phyloP scores from a whole-genome alignment of 192 early-diverging fungal species.

The Phlyctochytrium planicorne region DNA sequence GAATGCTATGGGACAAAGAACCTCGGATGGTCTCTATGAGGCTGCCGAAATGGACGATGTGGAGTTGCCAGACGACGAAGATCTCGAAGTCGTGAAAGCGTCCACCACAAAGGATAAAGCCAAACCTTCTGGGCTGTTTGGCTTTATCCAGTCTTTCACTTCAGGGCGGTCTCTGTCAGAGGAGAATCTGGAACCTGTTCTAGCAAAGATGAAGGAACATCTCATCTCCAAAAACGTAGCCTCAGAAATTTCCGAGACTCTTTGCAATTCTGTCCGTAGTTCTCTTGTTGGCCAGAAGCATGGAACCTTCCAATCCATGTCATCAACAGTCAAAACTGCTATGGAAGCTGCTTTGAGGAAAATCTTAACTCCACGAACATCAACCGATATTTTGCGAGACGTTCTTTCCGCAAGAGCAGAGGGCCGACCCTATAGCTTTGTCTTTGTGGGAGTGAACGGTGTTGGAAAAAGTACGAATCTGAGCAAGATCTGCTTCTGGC shows the following conservation, averaged over 20 bases:
- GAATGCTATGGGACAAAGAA: constrained; percentile 11
- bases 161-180: constrained; percentile 60
- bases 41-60: constrained; percentile 61
- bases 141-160: constrained; percentile 39
- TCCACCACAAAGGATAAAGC: background rate
- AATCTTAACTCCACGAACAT: constrained; percentile 85
- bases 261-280: constrained; percentile 75
- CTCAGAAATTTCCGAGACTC: constrained; percentile 77
- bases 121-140: constrained; percentile 28
- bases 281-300: constrained; percentile 74
- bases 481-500: constrained; percentile 93
- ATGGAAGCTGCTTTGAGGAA: constrained; percentile 84
- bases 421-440: constrained; percentile 81
- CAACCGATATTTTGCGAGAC: constrained; percentile 88
- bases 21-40: constrained; percentile 58
- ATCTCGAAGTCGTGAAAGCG: constrained; percentile 48
- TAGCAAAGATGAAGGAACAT: constrained; percentile 90
- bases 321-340: constrained; percentile 66
- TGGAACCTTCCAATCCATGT: constrained; percentile 61
- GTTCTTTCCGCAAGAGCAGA: constrained; percentile 69
- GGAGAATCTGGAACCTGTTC: constrained; percentile 71
- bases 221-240: constrained; percentile 93
- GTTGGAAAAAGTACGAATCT: constrained; percentile 93
- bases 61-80: constrained; percentile 19
- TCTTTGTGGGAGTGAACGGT: constrained; percentile 95